Evolutionary conservation across 495 filamentous ascomycete species (phyloP).

Genomic region (Daldinia concentrica): DNA sequence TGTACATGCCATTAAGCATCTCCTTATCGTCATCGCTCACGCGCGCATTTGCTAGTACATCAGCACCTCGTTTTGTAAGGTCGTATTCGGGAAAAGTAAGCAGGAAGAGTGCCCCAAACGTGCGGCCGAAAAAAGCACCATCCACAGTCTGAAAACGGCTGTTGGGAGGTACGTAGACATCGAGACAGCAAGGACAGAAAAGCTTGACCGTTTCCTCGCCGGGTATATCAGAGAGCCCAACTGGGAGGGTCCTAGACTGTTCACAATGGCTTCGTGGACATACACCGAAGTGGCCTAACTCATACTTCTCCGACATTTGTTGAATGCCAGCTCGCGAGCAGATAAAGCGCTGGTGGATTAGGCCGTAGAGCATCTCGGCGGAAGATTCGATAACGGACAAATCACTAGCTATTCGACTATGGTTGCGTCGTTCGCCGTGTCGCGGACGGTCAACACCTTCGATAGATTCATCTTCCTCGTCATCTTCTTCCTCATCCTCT

Average conservation of each 20-base stretch:
- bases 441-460: conserved; percentile 71
- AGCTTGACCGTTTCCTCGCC: conserved; percentile 98
- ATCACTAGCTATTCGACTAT: conserved; percentile 88
- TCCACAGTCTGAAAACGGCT: conserved; percentile 98
- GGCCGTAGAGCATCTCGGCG: conserved; percentile 94
- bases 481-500: conserved; percentile 81
- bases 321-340: conserved; percentile 97
- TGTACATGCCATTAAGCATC: conserved; percentile 84
- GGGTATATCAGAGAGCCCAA: conserved; percentile 90
- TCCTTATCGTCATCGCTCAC: conserved; percentile 55
- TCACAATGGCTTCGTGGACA: conserved; percentile 92
- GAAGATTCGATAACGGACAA: conserved; percentile 95
- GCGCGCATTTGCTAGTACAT: conserved; percentile 51
- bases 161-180: conserved; percentile 97
- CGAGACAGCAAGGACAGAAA: conserved; percentile 95
- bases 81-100: conserved; percentile 98
- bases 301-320: conserved; percentile 99
- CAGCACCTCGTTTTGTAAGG: conserved; percentile 65
- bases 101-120: conserved; percentile 91
- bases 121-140: conserved; percentile 97
- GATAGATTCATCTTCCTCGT: conserved; percentile 78
- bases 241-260: conserved; percentile 86
- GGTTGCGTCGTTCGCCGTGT: conserved; percentile 72
- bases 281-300: conserved; percentile 90
- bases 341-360: conserved; percentile 98